Conservation (phyloP, 192 early-diverging fungal species). For the Fimicolochytrium jonesii region DNA sequence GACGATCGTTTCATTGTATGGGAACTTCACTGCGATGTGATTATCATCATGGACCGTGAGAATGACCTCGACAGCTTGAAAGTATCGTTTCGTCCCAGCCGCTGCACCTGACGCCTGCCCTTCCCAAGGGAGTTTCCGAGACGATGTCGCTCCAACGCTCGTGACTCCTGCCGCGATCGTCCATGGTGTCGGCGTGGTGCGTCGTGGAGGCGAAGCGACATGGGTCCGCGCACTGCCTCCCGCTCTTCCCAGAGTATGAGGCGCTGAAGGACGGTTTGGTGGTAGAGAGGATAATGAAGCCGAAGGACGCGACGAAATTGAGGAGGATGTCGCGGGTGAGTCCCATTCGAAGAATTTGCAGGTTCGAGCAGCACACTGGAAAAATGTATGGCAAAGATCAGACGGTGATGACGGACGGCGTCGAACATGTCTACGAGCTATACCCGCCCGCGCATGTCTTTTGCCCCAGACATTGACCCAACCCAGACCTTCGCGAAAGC, state of each 20-base stretch:
- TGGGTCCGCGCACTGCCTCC: neutral
- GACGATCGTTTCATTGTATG: neutral
- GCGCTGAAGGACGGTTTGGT: neutral
- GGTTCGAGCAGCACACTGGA: neutral
- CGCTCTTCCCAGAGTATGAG: neutral
- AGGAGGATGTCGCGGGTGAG: neutral
- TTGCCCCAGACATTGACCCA: too few relatives aligned
- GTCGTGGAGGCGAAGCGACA: too few relatives aligned
- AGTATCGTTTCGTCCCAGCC: too few relatives aligned
- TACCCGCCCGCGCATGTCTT: too few relatives aligned
- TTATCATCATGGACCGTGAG: neutral
- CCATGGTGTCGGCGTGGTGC: neutral
- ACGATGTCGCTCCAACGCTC: neutral
- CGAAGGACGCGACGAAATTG: neutral
- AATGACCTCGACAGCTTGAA: neutral
- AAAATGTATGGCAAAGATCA: neutral
- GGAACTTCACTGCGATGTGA: neutral
- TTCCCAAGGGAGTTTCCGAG: neutral
- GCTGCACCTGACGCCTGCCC: too few relatives aligned
- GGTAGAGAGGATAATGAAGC: neutral
- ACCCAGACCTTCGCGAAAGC: too few relatives aligned
- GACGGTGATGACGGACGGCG: too few relatives aligned
- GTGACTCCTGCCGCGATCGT: neutral
- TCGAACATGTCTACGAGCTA: too few relatives aligned
- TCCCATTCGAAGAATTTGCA: conserved; percentile 23